Conservation (phyloP, 202 grass and related monocot genomes). For the Zizania palustris region DNA sequence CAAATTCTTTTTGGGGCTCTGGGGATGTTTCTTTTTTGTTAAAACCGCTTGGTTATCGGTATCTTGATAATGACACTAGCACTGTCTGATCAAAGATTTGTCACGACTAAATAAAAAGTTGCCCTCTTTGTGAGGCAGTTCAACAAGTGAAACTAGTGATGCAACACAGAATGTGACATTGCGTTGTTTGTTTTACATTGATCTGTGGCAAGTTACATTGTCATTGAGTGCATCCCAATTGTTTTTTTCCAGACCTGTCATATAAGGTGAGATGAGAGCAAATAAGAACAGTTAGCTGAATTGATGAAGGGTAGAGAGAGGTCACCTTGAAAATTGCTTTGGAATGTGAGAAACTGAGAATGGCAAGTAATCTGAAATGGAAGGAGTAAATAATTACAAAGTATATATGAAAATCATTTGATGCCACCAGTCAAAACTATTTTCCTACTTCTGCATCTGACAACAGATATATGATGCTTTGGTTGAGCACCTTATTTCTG, state of each 20-base stretch:
- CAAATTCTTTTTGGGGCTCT: background rate
- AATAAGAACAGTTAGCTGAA: too few species aligned
- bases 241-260: too few species aligned
- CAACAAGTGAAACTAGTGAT: background rate
- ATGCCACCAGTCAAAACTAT: conserved; percentile 22
- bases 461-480: conserved; percentile 80
- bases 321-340: too few species aligned
- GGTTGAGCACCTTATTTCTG: conserved; percentile 72
- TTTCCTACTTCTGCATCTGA: background rate
- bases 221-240: too few species aligned
- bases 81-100: background rate
- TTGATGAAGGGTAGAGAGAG: too few species aligned
- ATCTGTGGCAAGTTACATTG: too few species aligned
- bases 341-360: too few species aligned
- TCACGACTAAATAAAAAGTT: background rate
- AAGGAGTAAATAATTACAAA: background rate
- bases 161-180: background rate
- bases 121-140: background rate
- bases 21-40: background rate
- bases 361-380: too few species aligned
- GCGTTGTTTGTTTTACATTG: background rate
- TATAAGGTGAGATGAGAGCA: too few species aligned
- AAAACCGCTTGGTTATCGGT: background rate
- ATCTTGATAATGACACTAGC: background rate
- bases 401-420: conserved; percentile 14